Base-by-base conservation (phyloP, 2,329 filamentous ascomycete genomes). In the Nemania abortiva region DNA sequence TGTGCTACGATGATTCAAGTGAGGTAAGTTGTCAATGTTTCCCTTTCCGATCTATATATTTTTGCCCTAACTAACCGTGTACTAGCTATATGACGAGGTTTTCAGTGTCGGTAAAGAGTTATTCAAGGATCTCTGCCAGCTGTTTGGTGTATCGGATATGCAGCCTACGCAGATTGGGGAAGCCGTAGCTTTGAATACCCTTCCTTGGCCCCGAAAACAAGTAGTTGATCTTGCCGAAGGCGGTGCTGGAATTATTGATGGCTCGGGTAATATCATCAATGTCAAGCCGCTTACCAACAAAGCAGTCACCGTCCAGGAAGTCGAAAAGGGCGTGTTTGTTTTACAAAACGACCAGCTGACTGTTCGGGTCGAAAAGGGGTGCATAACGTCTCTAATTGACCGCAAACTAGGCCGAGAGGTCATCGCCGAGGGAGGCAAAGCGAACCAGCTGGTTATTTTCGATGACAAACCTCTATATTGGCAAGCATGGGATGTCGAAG, bases 401-500 rank as follows among this genome's bases (percentile, higher is more conserved):
- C 85, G 90, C 49, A 81, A 85, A 53, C 89, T 88, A 10, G 85
- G 91, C 29, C 90, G 95, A 60, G 94, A 99, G 79, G 82, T 97
- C 22, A 88, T 99, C 57, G 87, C 93, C 2, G 82, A 87, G 73
- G 89, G 88, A 45, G 87, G 88, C 27, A 95, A 95, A 79, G 95
- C 92, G 27, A 97, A 97, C 74, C 94, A 98, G 78, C 89, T 96
- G 59, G 95, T 98, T 72, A 90, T 98, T 27, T 98, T 97, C 76
- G 96, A 99, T 77, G 96, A 99, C 82, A 98, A 98, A 82, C 95
- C 95, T 24, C 87, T 98, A 27, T 97, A 97, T 84, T 98, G 94
- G 95, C 93, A 98, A 82, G 95, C 94, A 2, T 97, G 95, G 95
- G 95, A 99, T 79, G 95, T 98, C 6, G 96, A 99, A 81, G 95